Conservation (phyloP, 2,329 filamentous ascomycete genomes). For the Botrytis fabae region DNA sequence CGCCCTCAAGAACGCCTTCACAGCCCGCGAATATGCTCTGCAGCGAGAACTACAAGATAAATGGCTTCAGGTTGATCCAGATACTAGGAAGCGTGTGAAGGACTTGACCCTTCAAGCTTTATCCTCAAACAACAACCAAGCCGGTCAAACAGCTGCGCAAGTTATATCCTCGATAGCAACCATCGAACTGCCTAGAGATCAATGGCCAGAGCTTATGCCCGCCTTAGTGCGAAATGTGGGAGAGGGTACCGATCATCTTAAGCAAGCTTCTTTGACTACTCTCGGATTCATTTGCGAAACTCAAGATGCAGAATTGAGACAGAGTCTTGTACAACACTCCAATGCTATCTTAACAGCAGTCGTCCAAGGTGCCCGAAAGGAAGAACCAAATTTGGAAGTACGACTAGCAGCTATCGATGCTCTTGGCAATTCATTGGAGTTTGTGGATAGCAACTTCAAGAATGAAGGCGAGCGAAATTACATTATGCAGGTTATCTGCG, state of each 20-base stretch:
- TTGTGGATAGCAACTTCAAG: conserved; percentile 97
- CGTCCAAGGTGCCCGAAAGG: conserved; percentile 94
- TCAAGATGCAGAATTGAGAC: conserved; percentile 81
- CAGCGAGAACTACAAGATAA: conserved; percentile 88
- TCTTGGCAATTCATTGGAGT: conserved; percentile 93
- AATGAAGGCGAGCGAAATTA: conserved; percentile 99
- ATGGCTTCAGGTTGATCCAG: conserved; percentile 83
- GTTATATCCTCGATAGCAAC: conserved; percentile 93
- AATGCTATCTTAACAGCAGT: conserved; percentile 98
- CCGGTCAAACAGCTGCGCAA: conserved; percentile 87
- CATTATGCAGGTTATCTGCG: conserved; percentile 99
- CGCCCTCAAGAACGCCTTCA: conserved; percentile 97
- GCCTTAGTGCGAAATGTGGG: conserved; percentile 90
- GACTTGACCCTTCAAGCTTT: conserved; percentile 86
- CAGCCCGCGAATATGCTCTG: conserved; percentile 82
- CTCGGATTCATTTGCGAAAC: conserved; percentile 99
- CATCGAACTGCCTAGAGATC: conserved; percentile 88
- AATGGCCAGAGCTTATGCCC: conserved; percentile 92
- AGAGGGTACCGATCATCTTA: conserved; percentile 80
- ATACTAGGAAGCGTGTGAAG: conserved; percentile 87
- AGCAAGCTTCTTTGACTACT: conserved; percentile 91
- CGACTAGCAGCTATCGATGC: conserved; percentile 90
- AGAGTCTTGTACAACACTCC: conserved; percentile 80
- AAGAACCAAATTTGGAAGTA: conserved; percentile 89
- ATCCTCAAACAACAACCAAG: conserved; percentile 73